These are phyloP conservation scores for Myriangium duriaei DNA, from an alignment of 2,329 filamentous ascomycete genomes.

Conservation along the genomic window DNA sequence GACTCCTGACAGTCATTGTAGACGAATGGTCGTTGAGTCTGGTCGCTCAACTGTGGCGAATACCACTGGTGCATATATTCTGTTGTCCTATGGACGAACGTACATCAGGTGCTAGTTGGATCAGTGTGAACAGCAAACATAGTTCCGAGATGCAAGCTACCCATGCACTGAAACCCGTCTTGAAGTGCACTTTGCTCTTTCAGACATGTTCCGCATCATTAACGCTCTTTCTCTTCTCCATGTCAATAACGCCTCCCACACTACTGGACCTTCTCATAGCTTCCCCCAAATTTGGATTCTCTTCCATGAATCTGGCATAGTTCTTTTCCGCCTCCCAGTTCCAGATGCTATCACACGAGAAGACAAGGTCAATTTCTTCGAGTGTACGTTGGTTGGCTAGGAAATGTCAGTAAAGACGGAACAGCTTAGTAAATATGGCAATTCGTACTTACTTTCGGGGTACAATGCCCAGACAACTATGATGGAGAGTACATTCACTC, in stretches of 20 bases:
- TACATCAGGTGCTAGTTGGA: too few species aligned
- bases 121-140: too few species aligned
- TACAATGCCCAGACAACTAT: slow-evolving; percentile 63
- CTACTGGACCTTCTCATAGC: not conserved
- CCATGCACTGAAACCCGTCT: too few species aligned
- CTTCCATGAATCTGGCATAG: slow-evolving; percentile 49
- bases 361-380: slow-evolving; percentile 64
- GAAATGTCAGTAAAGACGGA: not conserved
- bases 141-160: too few species aligned
- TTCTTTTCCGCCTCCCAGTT: slow-evolving; percentile 58
- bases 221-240: slow-evolving; percentile 49
- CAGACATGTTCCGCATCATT: too few species aligned
- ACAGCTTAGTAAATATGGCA: too few species aligned
- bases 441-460: slow-evolving; percentile 42
- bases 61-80: too few species aligned
- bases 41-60: too few species aligned
- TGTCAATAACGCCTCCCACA: slow-evolving; percentile 52
- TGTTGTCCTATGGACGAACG: too few species aligned
- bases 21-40: too few species aligned
- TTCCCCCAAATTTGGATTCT: slow-evolving; percentile 33
- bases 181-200: too few species aligned
- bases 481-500: slow-evolving; percentile 52
- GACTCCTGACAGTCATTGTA: too few species aligned
- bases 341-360: slow-evolving; percentile 54
- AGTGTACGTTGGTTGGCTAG: slow-evolving; percentile 47